phyloP scores from a whole-genome alignment of 106 monocot genomes.

The Alisma plantagoaquatica region DNA sequence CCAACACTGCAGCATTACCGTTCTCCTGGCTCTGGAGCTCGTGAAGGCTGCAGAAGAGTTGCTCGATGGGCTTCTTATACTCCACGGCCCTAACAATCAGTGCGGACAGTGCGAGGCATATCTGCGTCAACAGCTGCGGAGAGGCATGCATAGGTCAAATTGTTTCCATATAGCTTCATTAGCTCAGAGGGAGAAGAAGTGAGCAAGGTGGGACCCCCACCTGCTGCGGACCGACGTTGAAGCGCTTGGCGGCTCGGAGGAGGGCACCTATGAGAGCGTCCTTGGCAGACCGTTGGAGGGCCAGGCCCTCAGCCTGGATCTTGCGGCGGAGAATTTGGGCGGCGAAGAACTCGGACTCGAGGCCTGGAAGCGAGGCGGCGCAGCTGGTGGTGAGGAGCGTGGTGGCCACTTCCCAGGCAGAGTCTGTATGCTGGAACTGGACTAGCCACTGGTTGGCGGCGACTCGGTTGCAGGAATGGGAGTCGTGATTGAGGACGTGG shows the following conservation, averaged over 20 bases:
- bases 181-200: too few species aligned
- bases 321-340: slow-evolving; percentile 94
- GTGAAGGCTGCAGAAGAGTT: slow-evolving; percentile 71
- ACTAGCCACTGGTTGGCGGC: slow-evolving; percentile 96
- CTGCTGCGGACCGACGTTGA: slow-evolving; percentile 74
- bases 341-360: slow-evolving; percentile 91
- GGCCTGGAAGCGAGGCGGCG: slow-evolving; percentile 11
- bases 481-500: slow-evolving; percentile 84
- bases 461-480: slow-evolving; percentile 62
- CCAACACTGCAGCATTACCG: slow-evolving; percentile 69
- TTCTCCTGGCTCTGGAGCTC: slow-evolving; percentile 63
- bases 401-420: slow-evolving; percentile 78
- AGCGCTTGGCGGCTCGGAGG: slow-evolving; percentile 51
- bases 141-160: not conserved
- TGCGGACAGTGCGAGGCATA: slow-evolving; percentile 80
- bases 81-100: slow-evolving; percentile 62
- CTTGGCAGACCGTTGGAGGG: slow-evolving; percentile 36
- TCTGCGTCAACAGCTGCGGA: slow-evolving; percentile 85
- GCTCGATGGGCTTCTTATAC: slow-evolving; percentile 65
- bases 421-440: slow-evolving; percentile 72
- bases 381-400: slow-evolving; percentile 49
- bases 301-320: slow-evolving; percentile 72
- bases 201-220: too few species aligned
- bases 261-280: slow-evolving; percentile 73
- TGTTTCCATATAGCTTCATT: not conserved